Evolutionary conservation across 768 basidiomycete species (phyloP).

Genomic region (Coprinopsis strossmayeri): DNA sequence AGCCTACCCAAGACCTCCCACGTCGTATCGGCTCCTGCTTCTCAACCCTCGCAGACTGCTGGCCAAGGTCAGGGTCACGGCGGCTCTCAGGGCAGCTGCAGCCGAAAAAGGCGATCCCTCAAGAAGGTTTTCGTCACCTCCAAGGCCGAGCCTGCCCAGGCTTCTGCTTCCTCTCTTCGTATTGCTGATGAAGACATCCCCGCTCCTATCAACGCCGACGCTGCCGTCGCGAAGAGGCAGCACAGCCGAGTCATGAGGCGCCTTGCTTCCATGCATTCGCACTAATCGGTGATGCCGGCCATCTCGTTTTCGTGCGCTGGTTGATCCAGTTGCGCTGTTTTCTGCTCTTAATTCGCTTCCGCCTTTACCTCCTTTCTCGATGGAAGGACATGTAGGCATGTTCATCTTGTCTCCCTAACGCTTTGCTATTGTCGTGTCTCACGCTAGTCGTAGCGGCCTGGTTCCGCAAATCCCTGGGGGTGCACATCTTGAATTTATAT

Average conservation of each 20-base stretch:
- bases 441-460: no score
- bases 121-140: not conserved
- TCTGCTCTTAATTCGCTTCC: no score
- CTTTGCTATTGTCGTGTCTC: no score
- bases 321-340: no score
- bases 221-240: not conserved
- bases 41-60: not conserved
- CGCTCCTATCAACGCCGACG: not conserved
- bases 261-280: not conserved
- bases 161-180: not conserved
- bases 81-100: not conserved
- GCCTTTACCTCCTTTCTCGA: no score
- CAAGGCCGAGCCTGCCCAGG: not conserved
- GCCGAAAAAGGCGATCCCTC: not conserved
- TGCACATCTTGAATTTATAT: no score
- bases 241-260: conserved; percentile 1
- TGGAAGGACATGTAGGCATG: no score
- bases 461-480: no score
- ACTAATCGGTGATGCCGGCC: no score
- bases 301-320: no score
- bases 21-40: not conserved
- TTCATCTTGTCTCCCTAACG: no score
- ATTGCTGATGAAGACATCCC: not conserved
- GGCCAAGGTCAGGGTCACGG: not conserved
- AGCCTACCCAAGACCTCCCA: not conserved